Evolutionary conservation across 306 rosid species (phyloP).

Genomic region (Bauhinia variegata): DNA sequence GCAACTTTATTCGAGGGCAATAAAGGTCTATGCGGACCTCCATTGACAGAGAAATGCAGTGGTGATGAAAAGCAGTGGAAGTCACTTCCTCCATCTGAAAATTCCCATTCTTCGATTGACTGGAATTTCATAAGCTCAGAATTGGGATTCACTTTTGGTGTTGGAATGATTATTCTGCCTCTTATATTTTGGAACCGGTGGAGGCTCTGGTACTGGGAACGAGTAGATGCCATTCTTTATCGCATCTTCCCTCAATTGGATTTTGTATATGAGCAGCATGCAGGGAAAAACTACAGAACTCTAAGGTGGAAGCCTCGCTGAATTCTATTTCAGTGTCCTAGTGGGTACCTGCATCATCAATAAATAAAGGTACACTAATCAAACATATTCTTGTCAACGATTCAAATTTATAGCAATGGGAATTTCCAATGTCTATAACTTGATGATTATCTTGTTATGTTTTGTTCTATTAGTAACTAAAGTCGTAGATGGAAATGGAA

Average conservation of each 20-base stretch:
- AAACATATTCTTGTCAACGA: no score
- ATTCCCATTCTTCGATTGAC: constrained; percentile 1
- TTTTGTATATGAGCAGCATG: neutral
- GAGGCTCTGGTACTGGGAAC: constrained; percentile 16
- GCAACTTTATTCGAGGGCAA: constrained; percentile 24
- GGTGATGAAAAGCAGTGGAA: neutral
- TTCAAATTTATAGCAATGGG: no score
- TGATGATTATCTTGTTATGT: no score
- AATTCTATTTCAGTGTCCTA: neutral
- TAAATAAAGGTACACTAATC: no score
- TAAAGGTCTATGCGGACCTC: constrained; percentile 36
- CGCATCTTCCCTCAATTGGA: constrained; percentile 9
- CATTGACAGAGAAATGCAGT: neutral
- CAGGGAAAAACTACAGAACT: neutral
- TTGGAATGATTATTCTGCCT: constrained; percentile 32
- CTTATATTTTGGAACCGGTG: constrained; percentile 24
- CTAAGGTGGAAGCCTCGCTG: constrained; percentile 18
- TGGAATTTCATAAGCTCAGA: constrained; percentile 35
- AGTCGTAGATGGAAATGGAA: no score
- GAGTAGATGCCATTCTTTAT: neutral
- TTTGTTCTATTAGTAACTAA: no score
- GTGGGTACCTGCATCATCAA: no score
- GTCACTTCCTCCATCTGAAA: neutral
- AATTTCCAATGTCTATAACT: no score
- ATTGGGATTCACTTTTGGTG: constrained; percentile 41